A percentile compares a stretch with the other conserved stretches of the same genome.
phyloP scores from a whole-genome alignment of 2,329 filamentous ascomycete genomes.

The Cladosporium sp. region DNA sequence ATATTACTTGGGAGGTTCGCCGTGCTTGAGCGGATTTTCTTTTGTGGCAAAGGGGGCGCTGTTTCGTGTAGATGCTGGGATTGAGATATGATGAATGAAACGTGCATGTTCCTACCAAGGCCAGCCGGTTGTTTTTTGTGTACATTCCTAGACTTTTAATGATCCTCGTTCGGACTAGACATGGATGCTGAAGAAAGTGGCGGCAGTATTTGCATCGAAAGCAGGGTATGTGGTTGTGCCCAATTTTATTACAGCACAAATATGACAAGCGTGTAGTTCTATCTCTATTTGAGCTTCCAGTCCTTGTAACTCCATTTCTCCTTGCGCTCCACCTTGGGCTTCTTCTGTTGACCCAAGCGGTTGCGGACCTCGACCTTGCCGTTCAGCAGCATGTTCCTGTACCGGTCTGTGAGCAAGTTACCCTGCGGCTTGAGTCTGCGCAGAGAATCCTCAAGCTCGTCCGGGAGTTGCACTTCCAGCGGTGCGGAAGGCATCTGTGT shows the following conservation, averaged over 20 bases:
- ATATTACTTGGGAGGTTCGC: slow-evolving; percentile 79
- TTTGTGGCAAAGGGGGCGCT: too few species aligned
- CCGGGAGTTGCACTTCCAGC: slow-evolving; percentile 46
- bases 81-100: too few species aligned
- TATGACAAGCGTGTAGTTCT: background rate
- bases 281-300: slow-evolving; percentile 54
- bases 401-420: slow-evolving; percentile 88
- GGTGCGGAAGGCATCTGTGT: slow-evolving; percentile 67
- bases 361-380: slow-evolving; percentile 84
- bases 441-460: slow-evolving; percentile 48
- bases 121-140: too few species aligned
- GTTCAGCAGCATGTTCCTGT: slow-evolving; percentile 79
- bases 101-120: too few species aligned
- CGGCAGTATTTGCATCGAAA: too few species aligned
- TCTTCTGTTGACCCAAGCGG: slow-evolving; percentile 74
- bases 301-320: slow-evolving; percentile 99
- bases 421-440: slow-evolving; percentile 74
- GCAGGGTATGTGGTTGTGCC: background rate
- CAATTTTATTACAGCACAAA: too few species aligned
- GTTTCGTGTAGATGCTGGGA: too few species aligned
- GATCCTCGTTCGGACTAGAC: too few species aligned
- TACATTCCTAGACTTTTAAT: too few species aligned
- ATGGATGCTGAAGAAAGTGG: too few species aligned
- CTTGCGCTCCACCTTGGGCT: slow-evolving; percentile 72
- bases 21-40: slow-evolving; percentile 57